These are phyloP conservation scores for Oxyria digyna DNA, from an alignment of 148 eudicot species.

Conservation along the genomic window DNA sequence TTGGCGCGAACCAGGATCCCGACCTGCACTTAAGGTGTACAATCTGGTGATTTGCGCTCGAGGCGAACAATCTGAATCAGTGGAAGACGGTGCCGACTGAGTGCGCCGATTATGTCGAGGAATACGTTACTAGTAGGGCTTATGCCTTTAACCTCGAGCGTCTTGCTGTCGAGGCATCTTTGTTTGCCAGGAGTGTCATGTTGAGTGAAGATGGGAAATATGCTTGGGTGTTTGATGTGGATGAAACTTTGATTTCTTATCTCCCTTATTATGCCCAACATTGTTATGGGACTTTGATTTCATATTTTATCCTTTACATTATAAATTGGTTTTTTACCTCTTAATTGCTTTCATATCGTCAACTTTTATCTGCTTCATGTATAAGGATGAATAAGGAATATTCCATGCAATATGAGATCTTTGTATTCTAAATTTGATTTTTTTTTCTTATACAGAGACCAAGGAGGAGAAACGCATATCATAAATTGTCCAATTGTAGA, in stretches of 20 bases:
- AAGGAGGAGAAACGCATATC: too few relatives aligned
- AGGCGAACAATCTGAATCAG: slow-evolving; percentile 61
- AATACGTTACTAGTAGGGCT: slow-evolving; percentile 38
- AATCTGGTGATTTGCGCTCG: slow-evolving; percentile 80
- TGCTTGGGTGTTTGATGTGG: slow-evolving; percentile 87
- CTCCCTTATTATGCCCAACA: slow-evolving; percentile 76
- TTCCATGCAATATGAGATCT: too few relatives aligned
- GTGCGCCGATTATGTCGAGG: slow-evolving; percentile 61
- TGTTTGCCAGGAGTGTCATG: slow-evolving; percentile 33
- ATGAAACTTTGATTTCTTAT: slow-evolving; percentile 88
- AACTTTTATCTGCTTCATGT: too few relatives aligned
- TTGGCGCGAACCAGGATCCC: slow-evolving; percentile 18
- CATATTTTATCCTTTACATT: too few relatives aligned
- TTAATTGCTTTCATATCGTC: too few relatives aligned
- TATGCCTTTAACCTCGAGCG: slow-evolving; percentile 49
- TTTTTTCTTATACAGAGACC: too few relatives aligned
- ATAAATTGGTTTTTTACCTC: too few relatives aligned
- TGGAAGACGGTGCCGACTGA: slow-evolving; percentile 78
- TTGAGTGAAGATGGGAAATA: slow-evolving; percentile 49
- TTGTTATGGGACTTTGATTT: slow-evolving; percentile 95
- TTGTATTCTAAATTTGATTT: too few relatives aligned
- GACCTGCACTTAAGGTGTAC: slow-evolving; percentile 37
- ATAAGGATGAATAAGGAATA: too few relatives aligned
- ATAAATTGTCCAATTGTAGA: too few relatives aligned
- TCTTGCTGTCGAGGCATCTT: slow-evolving; percentile 48